Evolutionary conservation across 1,284 basidiomycete species (phyloP), one percentile per base, ranked within the genome.

Genomic region (Moesziomyces aphidis): DNA sequence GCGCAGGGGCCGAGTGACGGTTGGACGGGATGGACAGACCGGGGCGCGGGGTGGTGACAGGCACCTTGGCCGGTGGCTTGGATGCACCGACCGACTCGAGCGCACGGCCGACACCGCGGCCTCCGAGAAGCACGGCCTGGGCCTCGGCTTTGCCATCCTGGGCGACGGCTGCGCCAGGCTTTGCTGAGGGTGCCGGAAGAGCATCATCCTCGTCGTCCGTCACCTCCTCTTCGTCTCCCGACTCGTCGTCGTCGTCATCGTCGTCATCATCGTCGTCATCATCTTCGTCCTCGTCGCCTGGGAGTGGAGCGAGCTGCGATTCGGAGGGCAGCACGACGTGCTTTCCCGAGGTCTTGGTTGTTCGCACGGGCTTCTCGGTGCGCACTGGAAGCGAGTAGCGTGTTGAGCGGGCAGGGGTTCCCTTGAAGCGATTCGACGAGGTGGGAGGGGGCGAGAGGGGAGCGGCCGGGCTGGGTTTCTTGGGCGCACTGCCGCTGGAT

Each of bases 261-360:
- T 79, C 82, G 1, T 75, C 76, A 1, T 81, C 82, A 1, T 75
- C 76, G 1, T 81, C 81, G 9, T 78, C 78, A 6, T 91, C 69
- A 6, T 87, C 86, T 1, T 86, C 86, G 0, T 86, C 81, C 11
- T 77, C 78, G 13, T 73, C 70, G 31, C 48, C 62, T 0, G 88
- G 88, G 6, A 94, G 86, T 0, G 94, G 92, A 62, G 90, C 91
- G 1, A 94, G 93, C 85, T 97, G 95, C 3, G 93, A 93, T 51
- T 91, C 94, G 50, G 93, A 93, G 0, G 95, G 95, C 13, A 97
- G 89, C 22, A 95, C 88, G 7, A 97, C 94, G 73, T 96, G 93
- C 82, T 93, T 94, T 78, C 95, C 93, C 0, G 91, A 92, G 1
- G 92, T 94, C 86, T 97, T 97, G 17, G 93, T 94, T 0, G 93